Evolutionary conservation across 176 grass and related monocot genomes (phyloP).

Genomic region (Bolboschoenus planiculmis): DNA sequence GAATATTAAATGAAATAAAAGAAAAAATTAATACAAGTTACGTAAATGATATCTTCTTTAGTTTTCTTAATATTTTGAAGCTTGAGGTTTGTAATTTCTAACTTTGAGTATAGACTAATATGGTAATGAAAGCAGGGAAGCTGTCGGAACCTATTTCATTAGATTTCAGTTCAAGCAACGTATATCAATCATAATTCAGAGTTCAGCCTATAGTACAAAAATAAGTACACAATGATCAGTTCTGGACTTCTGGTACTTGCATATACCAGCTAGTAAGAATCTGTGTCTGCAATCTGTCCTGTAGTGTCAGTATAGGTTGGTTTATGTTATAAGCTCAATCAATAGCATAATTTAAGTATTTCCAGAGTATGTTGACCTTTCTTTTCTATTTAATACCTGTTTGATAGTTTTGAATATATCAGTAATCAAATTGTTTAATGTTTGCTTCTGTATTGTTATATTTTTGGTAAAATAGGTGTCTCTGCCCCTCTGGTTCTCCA

Average conservation of each 20-base stretch:
- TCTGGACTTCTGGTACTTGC: background rate
- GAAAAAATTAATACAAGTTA: background rate
- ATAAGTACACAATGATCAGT: background rate
- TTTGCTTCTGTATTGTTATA: background rate
- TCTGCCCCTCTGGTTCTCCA: slow-evolving; percentile 75
- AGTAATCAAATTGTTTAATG: background rate
- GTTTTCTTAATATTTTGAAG: background rate
- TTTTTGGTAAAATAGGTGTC: slow-evolving; percentile 28
- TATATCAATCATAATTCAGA: background rate
- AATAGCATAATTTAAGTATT: background rate
- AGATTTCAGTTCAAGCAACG: background rate
- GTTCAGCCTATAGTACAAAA: background rate
- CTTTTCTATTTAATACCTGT: background rate
- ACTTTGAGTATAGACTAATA: background rate
- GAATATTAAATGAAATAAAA: background rate
- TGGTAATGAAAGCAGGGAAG: background rate
- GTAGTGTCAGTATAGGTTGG: background rate
- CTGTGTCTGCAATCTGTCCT: background rate
- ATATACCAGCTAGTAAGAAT: background rate
- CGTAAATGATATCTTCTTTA: background rate
- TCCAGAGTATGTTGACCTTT: slow-evolving; percentile 6
- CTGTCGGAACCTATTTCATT: background rate
- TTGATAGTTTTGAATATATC: slow-evolving; percentile 15
- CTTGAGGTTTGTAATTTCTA: background rate
- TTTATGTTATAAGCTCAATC: background rate